Percentiles rank a stretch among this genome's conserved stretches.
Evolutionary conservation across 2,329 filamentous ascomycete species (phyloP).

Genomic region (Sporothrix brunneoviolacea): DNA sequence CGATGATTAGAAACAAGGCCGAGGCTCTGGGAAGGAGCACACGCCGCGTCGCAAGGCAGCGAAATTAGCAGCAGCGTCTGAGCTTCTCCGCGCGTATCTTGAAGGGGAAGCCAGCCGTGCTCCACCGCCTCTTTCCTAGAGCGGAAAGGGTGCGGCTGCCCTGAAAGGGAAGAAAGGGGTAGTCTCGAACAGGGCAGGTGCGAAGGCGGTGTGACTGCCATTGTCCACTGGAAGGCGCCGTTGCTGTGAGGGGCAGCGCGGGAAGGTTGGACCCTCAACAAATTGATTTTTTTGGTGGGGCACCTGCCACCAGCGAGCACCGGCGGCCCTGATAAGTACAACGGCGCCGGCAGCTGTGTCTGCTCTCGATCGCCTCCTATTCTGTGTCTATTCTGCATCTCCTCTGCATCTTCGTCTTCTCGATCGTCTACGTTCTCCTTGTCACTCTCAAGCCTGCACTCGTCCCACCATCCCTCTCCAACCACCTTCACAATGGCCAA

Average conservation of each 20-base stretch:
- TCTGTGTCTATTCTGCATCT: neutral
- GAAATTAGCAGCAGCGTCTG: slow-evolving; percentile 1
- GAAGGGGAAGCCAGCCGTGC: slow-evolving; percentile 4
- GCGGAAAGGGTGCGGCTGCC: slow-evolving; percentile 8
- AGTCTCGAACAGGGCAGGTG: slow-evolving; percentile 6
- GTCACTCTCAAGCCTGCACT: neutral
- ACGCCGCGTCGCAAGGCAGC: slow-evolving; percentile 2
- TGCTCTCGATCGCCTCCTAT: slow-evolving; percentile 4
- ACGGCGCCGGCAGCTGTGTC: too few species aligned
- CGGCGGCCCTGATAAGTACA: neutral
- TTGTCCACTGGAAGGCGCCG: neutral
- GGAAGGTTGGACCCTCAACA: slow-evolving; percentile 9
- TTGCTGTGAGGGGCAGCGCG: neutral
- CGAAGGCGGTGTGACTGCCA: slow-evolving; percentile 9
- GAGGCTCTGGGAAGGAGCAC: slow-evolving; percentile 8
- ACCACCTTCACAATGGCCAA: slow-evolving; percentile 57
- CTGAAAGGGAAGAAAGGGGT: slow-evolving; percentile 3
- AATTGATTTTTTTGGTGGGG: slow-evolving; percentile 10
- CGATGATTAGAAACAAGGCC: slow-evolving; percentile 9
- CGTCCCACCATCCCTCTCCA: neutral
- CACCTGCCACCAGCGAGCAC: slow-evolving; percentile 4
- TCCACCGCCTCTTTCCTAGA: slow-evolving; percentile 8
- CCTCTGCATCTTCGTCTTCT: neutral
- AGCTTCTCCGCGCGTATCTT: too few species aligned
- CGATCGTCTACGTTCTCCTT: neutral